Evolutionary conservation across 306 rosid species (phyloP).

Genomic region (Trichosanthes cucumerina): DNA sequence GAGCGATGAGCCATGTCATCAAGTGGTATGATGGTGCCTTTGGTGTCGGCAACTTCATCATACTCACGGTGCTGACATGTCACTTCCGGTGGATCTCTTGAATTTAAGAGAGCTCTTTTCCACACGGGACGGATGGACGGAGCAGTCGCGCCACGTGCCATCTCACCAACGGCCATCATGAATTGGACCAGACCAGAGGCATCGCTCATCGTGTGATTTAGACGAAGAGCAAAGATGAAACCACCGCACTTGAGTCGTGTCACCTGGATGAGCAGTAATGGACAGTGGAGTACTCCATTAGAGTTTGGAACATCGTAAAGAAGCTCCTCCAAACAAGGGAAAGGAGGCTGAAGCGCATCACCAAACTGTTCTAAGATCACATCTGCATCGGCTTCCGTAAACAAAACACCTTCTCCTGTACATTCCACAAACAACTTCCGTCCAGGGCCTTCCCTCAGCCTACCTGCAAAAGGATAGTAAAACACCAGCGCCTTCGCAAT

Average conservation of each 20-base stretch:
- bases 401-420: conserved; percentile 20
- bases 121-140: conserved; percentile 22
- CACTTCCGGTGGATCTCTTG: conserved; percentile 20
- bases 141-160: conserved; percentile 1
- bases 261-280: conserved; percentile 17
- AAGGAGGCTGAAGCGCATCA: conserved; percentile 12
- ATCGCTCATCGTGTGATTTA: conserved; percentile 26
- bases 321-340: conserved; percentile 17
- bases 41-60: neutral
- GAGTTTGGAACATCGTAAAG: conserved; percentile 10
- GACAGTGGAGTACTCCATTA: conserved; percentile 2
- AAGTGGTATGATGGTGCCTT: neutral
- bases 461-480: conserved; percentile 30
- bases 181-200: conserved; percentile 2
- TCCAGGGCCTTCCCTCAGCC: conserved; percentile 15
- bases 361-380: conserved; percentile 11
- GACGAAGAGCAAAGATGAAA: conserved; percentile 20
- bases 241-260: conserved; percentile 26
- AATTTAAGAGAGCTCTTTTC: conserved; percentile 20
- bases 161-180: conserved; percentile 15
- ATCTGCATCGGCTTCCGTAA: conserved; percentile 12
- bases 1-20: conserved; percentile 5
- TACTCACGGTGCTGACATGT: conserved; percentile 14
- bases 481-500: conserved; percentile 14
- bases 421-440: conserved; percentile 22